Conservation (phyloP, 2,329 filamentous ascomycete genomes). For the Esteya vermicola region DNA sequence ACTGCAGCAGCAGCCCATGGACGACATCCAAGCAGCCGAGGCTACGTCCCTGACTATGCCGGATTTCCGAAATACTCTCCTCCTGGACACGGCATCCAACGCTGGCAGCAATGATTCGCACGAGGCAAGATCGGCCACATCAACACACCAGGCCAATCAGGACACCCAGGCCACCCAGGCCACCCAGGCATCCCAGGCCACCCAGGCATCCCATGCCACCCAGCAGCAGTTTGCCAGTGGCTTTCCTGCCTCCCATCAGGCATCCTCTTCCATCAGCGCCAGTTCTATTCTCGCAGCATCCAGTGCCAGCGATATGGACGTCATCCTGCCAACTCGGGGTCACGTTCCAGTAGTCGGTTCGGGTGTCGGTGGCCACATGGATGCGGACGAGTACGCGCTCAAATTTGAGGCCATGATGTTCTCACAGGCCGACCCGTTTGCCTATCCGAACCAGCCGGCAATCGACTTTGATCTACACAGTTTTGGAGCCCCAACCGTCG, state of each 20-base stretch:
- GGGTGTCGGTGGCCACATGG: too few species aligned
- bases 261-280: too few species aligned
- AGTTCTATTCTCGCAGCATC: too few species aligned
- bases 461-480: constrained; percentile 30
- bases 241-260: too few species aligned
- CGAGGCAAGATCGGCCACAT: constrained; percentile 17
- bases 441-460: constrained; percentile 62
- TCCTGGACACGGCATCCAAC: constrained; percentile 29
- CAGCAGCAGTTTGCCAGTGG: too few species aligned
- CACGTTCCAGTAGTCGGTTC: too few species aligned
- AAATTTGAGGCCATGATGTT: constrained; percentile 73
- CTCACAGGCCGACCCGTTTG: constrained; percentile 61
- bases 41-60: constrained; percentile 19
- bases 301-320: too few species aligned
- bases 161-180: too few species aligned
- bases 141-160: too few species aligned
- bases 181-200: too few species aligned
- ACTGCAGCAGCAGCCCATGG: neutral
- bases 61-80: constrained; percentile 29
- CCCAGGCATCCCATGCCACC: too few species aligned
- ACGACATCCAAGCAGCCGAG: constrained; percentile 11
- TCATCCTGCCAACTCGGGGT: too few species aligned
- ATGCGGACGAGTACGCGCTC: neutral
- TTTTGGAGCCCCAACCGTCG: neutral
- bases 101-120: constrained; percentile 23